Conservation (phyloP, 2,329 filamentous ascomycete genomes). For the Mollisia scopiformis region DNA sequence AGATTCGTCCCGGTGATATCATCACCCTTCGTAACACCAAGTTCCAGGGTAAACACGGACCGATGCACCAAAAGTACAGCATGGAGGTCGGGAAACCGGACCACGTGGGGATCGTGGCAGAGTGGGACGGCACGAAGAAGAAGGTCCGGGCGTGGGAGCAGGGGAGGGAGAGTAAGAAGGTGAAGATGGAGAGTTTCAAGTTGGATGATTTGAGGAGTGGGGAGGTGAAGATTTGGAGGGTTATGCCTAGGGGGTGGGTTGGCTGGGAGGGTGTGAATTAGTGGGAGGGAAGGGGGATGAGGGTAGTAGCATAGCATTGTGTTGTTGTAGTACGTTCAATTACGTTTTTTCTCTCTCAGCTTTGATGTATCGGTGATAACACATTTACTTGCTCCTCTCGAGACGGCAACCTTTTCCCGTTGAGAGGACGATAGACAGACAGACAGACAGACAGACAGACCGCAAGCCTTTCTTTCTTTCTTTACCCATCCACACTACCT, state of each 20-base stretch:
- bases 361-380: too few relatives aligned
- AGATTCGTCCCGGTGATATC: conserved; percentile 92
- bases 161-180: conserved; percentile 89
- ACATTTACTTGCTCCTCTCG: too few relatives aligned
- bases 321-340: too few relatives aligned
- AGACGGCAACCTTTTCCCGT: too few relatives aligned
- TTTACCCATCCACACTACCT: too few relatives aligned
- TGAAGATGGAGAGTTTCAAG: conserved; percentile 92
- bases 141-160: conserved; percentile 97
- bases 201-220: conserved; percentile 89
- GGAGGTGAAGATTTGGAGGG: conserved; percentile 96
- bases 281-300: not conserved
- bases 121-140: conserved; percentile 99
- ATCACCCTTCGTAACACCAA: conserved; percentile 89
- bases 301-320: too few relatives aligned
- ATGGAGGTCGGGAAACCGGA: conserved; percentile 83
- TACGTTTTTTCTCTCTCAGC: too few relatives aligned
- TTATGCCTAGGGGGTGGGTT: conserved; percentile 90
- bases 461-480: too few relatives aligned
- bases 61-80: conserved; percentile 93
- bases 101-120: conserved; percentile 87
- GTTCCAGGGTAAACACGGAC: conserved; percentile 93
- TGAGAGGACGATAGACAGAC: too few relatives aligned
- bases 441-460: too few relatives aligned
- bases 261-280: conserved; percentile 76